Evolutionary conservation across 2,329 filamentous ascomycete species (phyloP).

Genomic region (Parafenestella ontariensis): DNA sequence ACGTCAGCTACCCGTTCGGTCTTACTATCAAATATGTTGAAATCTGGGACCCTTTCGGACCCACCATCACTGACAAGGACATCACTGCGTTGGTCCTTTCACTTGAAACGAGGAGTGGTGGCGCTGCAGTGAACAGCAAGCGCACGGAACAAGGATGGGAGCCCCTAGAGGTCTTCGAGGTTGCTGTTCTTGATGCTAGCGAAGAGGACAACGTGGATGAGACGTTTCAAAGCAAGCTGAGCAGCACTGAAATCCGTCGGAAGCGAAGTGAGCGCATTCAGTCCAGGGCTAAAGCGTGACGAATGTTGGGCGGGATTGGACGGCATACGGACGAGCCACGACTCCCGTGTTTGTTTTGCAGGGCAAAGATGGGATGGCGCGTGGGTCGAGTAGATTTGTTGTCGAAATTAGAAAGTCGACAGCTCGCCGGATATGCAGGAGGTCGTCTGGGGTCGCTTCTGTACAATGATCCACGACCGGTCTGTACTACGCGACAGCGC

Average conservation of each 20-base stretch:
- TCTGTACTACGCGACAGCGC: slow-evolving; percentile 29
- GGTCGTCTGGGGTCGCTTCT: slow-evolving; percentile 25
- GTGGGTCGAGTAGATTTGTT: slow-evolving; percentile 12
- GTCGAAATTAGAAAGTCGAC: slow-evolving; percentile 13
- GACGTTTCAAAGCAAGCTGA: slow-evolving; percentile 83
- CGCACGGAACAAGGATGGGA: slow-evolving; percentile 78
- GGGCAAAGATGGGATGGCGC: slow-evolving; percentile 15
- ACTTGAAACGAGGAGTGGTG: slow-evolving; percentile 84
- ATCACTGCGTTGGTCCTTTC: slow-evolving; percentile 87
- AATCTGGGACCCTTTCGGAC: slow-evolving; percentile 88
- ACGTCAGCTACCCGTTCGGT: slow-evolving; percentile 65
- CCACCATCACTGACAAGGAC: slow-evolving; percentile 81
- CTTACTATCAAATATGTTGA: slow-evolving; percentile 80
- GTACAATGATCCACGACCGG: slow-evolving; percentile 33
- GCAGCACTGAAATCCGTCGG: slow-evolving; percentile 81
- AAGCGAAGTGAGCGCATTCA: slow-evolving; percentile 40
- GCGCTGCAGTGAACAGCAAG: slow-evolving; percentile 84
- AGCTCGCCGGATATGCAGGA: slow-evolving; percentile 20
- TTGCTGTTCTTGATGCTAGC: slow-evolving; percentile 81
- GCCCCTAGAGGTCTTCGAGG: slow-evolving; percentile 80
- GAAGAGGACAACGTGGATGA: slow-evolving; percentile 60
- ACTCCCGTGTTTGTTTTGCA: slow-evolving; percentile 11
- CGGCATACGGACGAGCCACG: slow-evolving; percentile 7
- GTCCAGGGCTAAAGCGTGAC: slow-evolving; percentile 32
- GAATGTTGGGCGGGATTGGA: neutral